Conservation (phyloP, 108 stramenopile genomes). For the Nitzschia inconspicua region DNA sequence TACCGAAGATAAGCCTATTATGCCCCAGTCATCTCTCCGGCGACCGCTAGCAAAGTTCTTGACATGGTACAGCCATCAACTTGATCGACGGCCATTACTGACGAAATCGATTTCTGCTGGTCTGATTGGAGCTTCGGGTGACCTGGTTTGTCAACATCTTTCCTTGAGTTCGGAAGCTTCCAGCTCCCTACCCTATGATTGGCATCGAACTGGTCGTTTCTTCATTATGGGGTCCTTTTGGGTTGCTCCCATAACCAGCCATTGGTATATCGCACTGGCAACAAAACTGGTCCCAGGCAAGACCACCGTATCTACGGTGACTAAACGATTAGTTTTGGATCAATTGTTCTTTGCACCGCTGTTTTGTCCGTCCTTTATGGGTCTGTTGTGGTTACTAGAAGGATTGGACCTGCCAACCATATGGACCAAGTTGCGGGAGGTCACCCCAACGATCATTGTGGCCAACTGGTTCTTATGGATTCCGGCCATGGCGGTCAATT, state of each 20-base stretch:
- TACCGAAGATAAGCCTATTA: too few relatives aligned
- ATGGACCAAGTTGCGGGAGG: slow-evolving; percentile 21
- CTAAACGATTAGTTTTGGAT: slow-evolving; percentile 57
- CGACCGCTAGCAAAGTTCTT: background rate
- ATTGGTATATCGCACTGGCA: slow-evolving; percentile 59
- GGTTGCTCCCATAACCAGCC: slow-evolving; percentile 79
- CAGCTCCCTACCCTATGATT: too few relatives aligned
- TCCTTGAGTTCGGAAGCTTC: background rate
- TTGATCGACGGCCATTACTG: slow-evolving; percentile 66
- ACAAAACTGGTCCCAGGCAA: slow-evolving; percentile 15
- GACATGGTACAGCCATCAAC: slow-evolving; percentile 56
- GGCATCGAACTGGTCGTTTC: slow-evolving; percentile 59
- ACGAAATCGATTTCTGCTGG: slow-evolving; percentile 77
- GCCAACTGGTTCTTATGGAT: slow-evolving; percentile 85
- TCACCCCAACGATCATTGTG: slow-evolving; percentile 43
- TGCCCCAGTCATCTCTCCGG: too few relatives aligned
- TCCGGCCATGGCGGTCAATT: slow-evolving; percentile 77
- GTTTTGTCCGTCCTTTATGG: slow-evolving; percentile 66
- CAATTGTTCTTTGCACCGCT: slow-evolving; percentile 74
- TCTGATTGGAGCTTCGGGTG: slow-evolving; percentile 65
- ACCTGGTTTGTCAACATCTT: slow-evolving; percentile 65
- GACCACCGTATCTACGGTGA: slow-evolving; percentile 13
- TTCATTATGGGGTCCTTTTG: slow-evolving; percentile 56
- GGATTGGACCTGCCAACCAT: slow-evolving; percentile 6
- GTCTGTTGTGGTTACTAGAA: slow-evolving; percentile 65